A percentile compares a stretch with the other conserved stretches of the same genome.
Conservation (phyloP, 371 early-diverging fungal genomes). For the Rhizopus sp. region DNA sequence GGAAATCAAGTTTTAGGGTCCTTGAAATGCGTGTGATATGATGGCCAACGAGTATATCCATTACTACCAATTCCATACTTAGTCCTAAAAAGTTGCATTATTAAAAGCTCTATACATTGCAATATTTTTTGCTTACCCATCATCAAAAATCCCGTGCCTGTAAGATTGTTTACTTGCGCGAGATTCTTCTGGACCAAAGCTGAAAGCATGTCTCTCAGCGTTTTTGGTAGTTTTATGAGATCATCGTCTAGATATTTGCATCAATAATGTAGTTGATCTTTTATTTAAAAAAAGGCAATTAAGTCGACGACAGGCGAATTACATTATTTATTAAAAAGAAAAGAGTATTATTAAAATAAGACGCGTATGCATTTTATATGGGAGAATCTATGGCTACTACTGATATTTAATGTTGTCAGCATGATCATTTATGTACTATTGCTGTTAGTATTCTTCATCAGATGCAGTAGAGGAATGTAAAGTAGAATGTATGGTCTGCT, state of each 20-base stretch:
- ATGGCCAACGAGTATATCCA: slow-evolving; percentile 1
- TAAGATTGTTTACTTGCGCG: slow-evolving; percentile 5
- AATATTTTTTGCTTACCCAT: slow-evolving; percentile 10
- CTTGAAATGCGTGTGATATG: neutral
- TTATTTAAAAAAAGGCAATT: neutral
- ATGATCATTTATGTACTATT: too few species aligned
- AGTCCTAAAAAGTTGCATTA: slow-evolving; percentile 2
- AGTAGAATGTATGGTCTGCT: too few species aligned
- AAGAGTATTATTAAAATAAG: too few species aligned
- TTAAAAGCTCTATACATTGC: neutral
- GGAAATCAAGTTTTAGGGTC: slow-evolving; percentile 2
- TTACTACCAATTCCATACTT: neutral
- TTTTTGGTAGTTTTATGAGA: slow-evolving; percentile 12
- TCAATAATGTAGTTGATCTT: too few species aligned
- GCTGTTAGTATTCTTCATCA: too few species aligned
- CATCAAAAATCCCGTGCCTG: slow-evolving; percentile 7
- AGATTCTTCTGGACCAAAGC: neutral
- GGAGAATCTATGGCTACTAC: too few species aligned
- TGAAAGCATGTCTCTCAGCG: slow-evolving; percentile 10
- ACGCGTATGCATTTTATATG: too few species aligned
- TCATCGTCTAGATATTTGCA: slow-evolving; percentile 9
- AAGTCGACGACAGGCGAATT: slow-evolving; percentile 9
- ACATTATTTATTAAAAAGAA: neutral
- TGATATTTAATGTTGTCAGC: too few species aligned
- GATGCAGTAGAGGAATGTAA: too few species aligned